Evolutionary conservation across 75 land plant genomes (phyloP).

Genomic region (Pinus tabuliformis): DNA sequence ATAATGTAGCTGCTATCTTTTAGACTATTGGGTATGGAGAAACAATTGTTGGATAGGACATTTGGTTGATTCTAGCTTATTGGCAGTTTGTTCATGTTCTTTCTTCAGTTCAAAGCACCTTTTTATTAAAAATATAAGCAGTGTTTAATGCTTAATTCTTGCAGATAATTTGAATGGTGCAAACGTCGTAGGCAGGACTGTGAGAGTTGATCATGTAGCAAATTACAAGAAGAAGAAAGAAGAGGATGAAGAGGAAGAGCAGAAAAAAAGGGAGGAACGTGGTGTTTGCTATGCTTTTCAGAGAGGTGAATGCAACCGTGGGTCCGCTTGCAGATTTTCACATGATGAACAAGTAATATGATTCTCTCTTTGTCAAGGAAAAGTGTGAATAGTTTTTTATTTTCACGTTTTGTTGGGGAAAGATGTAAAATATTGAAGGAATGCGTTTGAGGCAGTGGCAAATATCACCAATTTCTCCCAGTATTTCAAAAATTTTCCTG

Average conservation of each 20-base stretch:
- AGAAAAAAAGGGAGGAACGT: conserved; percentile 78
- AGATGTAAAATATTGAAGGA: too few relatives aligned
- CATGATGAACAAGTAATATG: conserved; percentile 85
- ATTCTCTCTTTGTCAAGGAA: not conserved
- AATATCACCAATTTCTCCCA: too few relatives aligned
- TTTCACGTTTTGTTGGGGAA: too few relatives aligned
- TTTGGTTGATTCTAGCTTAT: not conserved
- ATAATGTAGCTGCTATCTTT: not conserved
- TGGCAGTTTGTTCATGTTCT: not conserved
- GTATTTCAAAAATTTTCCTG: too few relatives aligned
- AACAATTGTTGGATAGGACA: not conserved
- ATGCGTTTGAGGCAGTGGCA: too few relatives aligned
- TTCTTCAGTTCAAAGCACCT: not conserved
- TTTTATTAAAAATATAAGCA: not conserved
- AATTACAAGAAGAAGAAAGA: conserved; percentile 90
- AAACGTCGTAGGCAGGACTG: conserved; percentile 61
- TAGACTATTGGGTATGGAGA: not conserved
- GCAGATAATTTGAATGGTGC: conserved; percentile 98
- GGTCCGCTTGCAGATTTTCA: conserved; percentile 87
- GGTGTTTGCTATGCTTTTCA: conserved; percentile 93
- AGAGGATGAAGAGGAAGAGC: conserved; percentile 82
- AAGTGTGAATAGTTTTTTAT: too few relatives aligned
- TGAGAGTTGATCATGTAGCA: conserved; percentile 90
- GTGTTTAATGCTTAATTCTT: not conserved
- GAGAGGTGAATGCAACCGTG: conserved; percentile 89